phyloP scores from a whole-genome alignment of 345 rosid genomes.

The Gossypium turneri region DNA sequence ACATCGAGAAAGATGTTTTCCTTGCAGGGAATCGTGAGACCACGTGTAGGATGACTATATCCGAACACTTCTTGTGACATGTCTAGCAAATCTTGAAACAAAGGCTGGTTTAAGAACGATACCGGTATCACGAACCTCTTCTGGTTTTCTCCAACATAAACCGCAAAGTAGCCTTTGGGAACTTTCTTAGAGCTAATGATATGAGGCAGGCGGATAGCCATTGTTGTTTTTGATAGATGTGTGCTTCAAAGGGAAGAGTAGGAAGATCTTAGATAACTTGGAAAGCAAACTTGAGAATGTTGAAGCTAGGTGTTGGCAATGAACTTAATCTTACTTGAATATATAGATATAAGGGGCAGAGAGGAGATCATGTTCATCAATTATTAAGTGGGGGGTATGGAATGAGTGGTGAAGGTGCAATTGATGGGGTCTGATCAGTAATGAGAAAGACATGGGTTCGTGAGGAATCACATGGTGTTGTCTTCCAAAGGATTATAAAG shows the following conservation, averaged over 20 bases:
- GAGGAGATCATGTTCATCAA: background rate
- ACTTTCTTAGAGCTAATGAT: slow-evolving; percentile 15
- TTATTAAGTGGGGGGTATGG: background rate
- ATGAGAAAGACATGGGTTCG: background rate
- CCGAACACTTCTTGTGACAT: slow-evolving; percentile 39
- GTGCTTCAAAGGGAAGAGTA: background rate
- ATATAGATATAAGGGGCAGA: background rate
- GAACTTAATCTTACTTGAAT: background rate
- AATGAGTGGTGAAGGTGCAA: background rate
- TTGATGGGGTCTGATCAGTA: background rate
- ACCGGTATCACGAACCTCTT: slow-evolving; percentile 35
- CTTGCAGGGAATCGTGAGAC: background rate
- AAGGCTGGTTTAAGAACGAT: slow-evolving; percentile 28
- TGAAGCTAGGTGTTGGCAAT: background rate
- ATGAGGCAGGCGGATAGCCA: slow-evolving; percentile 13
- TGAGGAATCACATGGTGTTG: slow-evolving; percentile 4
- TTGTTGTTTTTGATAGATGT: background rate
- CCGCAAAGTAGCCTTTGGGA: slow-evolving; percentile 10
- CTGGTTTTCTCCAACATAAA: slow-evolving; percentile 31
- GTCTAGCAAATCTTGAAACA: slow-evolving; percentile 32
- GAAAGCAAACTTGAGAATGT: background rate
- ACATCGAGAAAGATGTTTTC: slow-evolving; percentile 24
- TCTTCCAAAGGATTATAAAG: background rate
- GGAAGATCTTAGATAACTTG: background rate
- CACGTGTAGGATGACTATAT: slow-evolving; percentile 36